A percentile compares a stretch with the other conserved stretches of the same genome.
Evolutionary conservation across 768 basidiomycete genomes (phyloP).

Genomic region (Terana coerulea): DNA sequence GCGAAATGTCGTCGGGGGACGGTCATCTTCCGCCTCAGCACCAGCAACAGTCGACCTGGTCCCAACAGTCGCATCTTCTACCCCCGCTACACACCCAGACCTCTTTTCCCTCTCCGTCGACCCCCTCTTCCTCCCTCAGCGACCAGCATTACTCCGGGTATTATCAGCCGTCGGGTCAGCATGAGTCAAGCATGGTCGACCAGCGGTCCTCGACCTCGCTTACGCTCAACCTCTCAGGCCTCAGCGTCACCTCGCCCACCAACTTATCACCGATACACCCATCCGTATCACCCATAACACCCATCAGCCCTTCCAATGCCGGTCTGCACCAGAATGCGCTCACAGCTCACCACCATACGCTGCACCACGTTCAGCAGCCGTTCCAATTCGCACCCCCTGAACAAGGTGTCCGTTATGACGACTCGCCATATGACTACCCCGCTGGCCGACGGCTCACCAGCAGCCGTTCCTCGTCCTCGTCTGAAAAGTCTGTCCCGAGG

Average conservation of each 20-base stretch:
- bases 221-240: constrained; percentile 64
- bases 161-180: constrained; percentile 18
- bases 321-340: constrained; percentile 40
- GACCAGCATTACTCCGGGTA: constrained; percentile 29
- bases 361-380: constrained; percentile 26
- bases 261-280: constrained; percentile 61
- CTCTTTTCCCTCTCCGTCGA: constrained; percentile 31
- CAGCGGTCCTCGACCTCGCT: constrained; percentile 36
- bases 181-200: constrained; percentile 22
- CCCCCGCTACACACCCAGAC: constrained; percentile 27
- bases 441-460: constrained; percentile 36
- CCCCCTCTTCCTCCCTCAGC: constrained; percentile 28
- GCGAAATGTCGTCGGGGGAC: constrained; percentile 10
- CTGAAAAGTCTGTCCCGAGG: constrained; percentile 57
- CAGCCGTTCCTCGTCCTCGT: constrained; percentile 40
- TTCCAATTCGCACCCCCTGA: constrained; percentile 50
- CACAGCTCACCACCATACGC: constrained; percentile 36
- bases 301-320: constrained; percentile 52
- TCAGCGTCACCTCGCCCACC: constrained; percentile 64
- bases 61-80: constrained; percentile 27
- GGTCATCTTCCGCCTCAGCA: constrained; percentile 13
- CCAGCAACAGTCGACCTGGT: constrained; percentile 29
- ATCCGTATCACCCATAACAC: constrained; percentile 47
- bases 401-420: constrained; percentile 30
- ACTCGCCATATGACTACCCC: constrained; percentile 22